phyloP scores from a whole-genome alignment of 768 basidiomycete genomes.

The Hygrocybe punicea region DNA sequence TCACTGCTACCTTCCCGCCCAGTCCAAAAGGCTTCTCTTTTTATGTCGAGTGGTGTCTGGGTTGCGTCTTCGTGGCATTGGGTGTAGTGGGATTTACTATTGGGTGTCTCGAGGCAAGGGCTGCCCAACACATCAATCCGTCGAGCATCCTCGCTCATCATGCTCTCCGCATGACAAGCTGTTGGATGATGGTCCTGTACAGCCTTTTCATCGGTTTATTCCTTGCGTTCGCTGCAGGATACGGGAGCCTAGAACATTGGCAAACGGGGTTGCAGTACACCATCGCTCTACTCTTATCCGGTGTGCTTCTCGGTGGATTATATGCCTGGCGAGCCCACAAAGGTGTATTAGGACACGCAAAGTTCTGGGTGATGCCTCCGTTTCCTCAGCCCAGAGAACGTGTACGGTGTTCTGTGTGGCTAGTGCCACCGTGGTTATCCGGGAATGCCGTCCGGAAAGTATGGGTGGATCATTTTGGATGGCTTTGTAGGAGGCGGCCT shows the following conservation, averaged over 20 bases:
- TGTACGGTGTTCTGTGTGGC: background rate
- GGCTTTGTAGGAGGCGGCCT: too few relatives aligned
- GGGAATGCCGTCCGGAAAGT: background rate
- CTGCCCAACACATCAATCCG: background rate
- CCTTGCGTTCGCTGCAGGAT: background rate
- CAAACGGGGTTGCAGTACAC: background rate
- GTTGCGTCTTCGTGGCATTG: background rate
- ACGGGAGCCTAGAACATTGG: background rate
- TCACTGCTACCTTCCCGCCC: background rate
- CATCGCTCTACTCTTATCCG: background rate
- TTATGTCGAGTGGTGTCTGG: background rate
- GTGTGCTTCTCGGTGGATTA: background rate
- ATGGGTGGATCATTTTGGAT: background rate
- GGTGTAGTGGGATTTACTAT: background rate
- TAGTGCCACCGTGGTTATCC: background rate
- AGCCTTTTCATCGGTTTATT: background rate
- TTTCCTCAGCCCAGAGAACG: too few relatives aligned
- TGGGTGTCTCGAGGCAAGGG: background rate
- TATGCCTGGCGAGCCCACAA: background rate
- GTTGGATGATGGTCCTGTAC: background rate
- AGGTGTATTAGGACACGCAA: background rate
- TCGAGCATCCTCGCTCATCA: background rate
- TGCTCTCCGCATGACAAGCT: background rate
- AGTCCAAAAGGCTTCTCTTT: background rate
- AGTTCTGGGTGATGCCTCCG: background rate